Conservation (phyloP, 352 stramenopile genomes). For the Phytophthora crassamura region DNA sequence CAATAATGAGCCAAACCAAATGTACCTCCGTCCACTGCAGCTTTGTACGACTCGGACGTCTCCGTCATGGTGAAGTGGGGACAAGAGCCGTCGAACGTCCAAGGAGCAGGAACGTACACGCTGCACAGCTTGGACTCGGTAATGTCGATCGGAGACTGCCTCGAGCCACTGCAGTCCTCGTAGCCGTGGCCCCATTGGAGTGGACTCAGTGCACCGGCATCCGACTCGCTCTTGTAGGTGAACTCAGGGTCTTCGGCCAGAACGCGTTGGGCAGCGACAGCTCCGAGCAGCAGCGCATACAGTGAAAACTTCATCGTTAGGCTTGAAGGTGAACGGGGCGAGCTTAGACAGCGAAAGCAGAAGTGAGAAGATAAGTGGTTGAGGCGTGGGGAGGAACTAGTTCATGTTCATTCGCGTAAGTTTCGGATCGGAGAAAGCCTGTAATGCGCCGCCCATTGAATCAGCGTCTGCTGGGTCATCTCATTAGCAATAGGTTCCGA, state of each 20-base stretch:
- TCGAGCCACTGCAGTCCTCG: conserved; percentile 20
- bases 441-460: no score
- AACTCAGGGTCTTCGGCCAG: conserved; percentile 10
- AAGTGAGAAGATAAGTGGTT: conserved; percentile 10
- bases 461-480: no score
- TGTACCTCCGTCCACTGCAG: conserved; percentile 22
- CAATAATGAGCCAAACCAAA: neutral
- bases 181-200: conserved; percentile 33
- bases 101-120: conserved; percentile 28
- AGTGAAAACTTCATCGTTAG: conserved; percentile 16
- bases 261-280: neutral
- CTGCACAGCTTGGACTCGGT: conserved; percentile 39
- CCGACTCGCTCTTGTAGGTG: conserved; percentile 19
- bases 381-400: neutral
- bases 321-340: neutral
- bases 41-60: conserved; percentile 33
- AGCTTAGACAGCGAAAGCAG: conserved; percentile 5
- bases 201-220: conserved; percentile 22
- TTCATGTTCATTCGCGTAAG: neutral
- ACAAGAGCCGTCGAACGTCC: conserved; percentile 40
- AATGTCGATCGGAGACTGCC: conserved; percentile 41
- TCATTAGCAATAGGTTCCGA: conserved; percentile 17
- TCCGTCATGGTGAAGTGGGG: conserved; percentile 31
- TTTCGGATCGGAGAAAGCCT: conserved; percentile 13
- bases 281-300: conserved; percentile 3